Evolutionary conservation across 2,329 filamentous ascomycete species (phyloP), one percentile per base, ranked within the genome.

Genomic region (Exophiala sp.): DNA sequence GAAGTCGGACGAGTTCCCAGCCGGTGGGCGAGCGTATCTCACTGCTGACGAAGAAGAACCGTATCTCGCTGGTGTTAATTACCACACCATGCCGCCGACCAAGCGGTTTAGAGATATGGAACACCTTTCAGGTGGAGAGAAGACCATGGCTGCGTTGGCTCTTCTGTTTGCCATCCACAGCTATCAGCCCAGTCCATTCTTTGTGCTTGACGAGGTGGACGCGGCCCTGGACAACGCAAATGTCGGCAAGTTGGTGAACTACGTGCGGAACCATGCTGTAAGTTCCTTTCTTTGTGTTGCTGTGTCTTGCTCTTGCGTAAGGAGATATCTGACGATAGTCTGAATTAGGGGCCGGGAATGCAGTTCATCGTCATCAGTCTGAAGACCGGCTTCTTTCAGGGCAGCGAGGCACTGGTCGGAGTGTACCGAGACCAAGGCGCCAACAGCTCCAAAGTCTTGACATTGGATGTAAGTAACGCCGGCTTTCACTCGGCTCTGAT

Each of bases 41-140:
- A 91, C 95, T 69, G 91, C 96, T 69, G 92, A 99, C 69, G 89
- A 87, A n/a, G 91, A 96, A 60, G 92, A 95, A 66, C 94, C 94
- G 0, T 99, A 97, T 70, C 82, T 96, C 3, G 90, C 89, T 38
- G 94, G 94, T 32, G 91, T 99, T 73, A 96, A 96, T 68, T 99
- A 99, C 73, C 91, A 97, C 69, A 95, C 94, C 59, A 99, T 97
- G 91, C 94, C 94, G 16, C 94, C 94, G 1, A 83, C 96, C 59
- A 99, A 99, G 76, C 90, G 94, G 42, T 99, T 99, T 82, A 84
- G 94, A 65, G 95, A 99, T 71, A 99, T 99, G 94, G 94, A 99
- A 71, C 94, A 96, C 69, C 78, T 99, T 8, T 96, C 90, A 1
- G 94, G 94, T 65, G 94, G 94, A 52, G 94, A 99, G 74, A 99